phyloP scores from a whole-genome alignment of 192 early-diverging fungal genomes.

The Backusella luteola region DNA sequence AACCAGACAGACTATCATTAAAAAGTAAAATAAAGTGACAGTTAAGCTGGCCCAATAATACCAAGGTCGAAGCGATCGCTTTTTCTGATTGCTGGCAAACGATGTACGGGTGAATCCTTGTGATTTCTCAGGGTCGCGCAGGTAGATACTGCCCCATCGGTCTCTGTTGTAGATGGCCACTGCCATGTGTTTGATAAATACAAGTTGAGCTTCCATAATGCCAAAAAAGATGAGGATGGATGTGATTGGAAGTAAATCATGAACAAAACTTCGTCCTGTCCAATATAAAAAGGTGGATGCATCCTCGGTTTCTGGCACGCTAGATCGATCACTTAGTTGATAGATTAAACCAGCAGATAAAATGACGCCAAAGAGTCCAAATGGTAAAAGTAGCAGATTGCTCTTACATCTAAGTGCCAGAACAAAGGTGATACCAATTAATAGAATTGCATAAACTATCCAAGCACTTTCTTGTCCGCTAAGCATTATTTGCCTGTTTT shows the following conservation, averaged over 20 bases:
- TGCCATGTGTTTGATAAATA: constrained; percentile 17
- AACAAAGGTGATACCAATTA: not conserved
- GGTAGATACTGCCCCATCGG: constrained; percentile 14
- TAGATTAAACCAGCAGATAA: not conserved
- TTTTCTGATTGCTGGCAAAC: not conserved
- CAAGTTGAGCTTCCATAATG: constrained; percentile 15
- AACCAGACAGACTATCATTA: not conserved
- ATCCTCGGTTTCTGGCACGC: not conserved
- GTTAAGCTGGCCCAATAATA: not conserved
- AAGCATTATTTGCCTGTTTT: constrained; percentile 11
- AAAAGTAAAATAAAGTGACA: constrained; percentile 4
- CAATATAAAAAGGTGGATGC: not conserved
- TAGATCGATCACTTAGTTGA: not conserved
- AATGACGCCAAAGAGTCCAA: not conserved
- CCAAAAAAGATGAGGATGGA: constrained; percentile 6
- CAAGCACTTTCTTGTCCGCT: constrained; percentile 11
- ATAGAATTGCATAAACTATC: not conserved
- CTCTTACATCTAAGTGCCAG: not conserved
- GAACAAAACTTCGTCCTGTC: not conserved
- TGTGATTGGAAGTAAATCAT: not conserved
- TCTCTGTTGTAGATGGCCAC: constrained; percentile 13
- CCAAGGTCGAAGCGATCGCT: not conserved
- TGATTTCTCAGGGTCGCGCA: constrained; percentile 19
- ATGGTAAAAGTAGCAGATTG: not conserved
- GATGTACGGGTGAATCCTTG: constrained; percentile 7